Conservation (phyloP, 2,329 filamentous ascomycete species). For the Neonectria punicea region DNA sequence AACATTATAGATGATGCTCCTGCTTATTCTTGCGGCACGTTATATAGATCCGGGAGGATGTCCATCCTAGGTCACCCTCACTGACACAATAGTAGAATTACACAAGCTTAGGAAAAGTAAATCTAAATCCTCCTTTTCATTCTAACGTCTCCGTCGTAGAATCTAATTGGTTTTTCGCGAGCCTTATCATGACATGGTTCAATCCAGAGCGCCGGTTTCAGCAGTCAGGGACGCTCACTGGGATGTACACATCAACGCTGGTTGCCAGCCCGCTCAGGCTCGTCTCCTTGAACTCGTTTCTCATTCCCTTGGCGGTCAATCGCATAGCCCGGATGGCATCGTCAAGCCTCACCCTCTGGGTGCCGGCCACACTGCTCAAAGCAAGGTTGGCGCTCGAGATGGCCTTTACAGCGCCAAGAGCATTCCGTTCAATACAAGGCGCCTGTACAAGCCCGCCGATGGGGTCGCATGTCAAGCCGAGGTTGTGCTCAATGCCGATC, state of each 20-base stretch:
- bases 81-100: no score
- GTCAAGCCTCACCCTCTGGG: constrained; percentile 60
- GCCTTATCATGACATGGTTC: no score
- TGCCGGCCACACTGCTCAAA: constrained; percentile 56
- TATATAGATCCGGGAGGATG: no score
- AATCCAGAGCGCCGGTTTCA: constrained; percentile 39
- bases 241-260: constrained; percentile 61
- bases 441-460: constrained; percentile 62
- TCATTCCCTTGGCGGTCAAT: constrained; percentile 61
- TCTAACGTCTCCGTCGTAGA: no score
- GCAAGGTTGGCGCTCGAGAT: constrained; percentile 62
- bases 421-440: constrained; percentile 63
- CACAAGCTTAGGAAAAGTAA: no score
- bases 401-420: constrained; percentile 61
- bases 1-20: no score
- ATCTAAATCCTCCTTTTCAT: no score
- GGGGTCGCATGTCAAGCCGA: constrained; percentile 61
- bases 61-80: no score
- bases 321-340: constrained; percentile 63
- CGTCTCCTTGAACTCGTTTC: constrained; percentile 65
- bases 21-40: no score
- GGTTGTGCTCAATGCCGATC: constrained; percentile 64
- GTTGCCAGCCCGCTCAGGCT: constrained; percentile 62
- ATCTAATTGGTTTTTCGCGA: no score
- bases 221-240: constrained; percentile 63